Evolutionary conservation across 2,329 filamentous ascomycete genomes (phyloP), one percentile per base, ranked within the genome.

Genomic region (Taxawa tesnikishii): DNA sequence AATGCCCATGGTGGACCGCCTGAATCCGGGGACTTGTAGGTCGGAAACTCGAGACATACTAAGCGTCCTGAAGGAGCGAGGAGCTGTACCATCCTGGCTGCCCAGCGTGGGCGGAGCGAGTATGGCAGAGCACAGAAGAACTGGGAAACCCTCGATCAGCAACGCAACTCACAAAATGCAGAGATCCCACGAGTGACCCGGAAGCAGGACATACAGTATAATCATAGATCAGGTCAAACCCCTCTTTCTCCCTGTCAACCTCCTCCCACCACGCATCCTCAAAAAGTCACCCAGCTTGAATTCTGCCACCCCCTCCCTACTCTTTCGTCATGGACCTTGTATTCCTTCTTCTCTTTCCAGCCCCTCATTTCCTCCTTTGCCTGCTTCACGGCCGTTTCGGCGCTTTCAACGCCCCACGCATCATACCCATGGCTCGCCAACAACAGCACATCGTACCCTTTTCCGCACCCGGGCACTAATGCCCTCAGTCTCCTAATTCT

Each of bases 401-500:
- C 76, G 34, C 70, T 68, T 49, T 92, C 84, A 2, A 93, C 57
- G 0, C 83, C 85, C 46, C 73, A 76, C 2, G 75, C 74, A 55
- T 92, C 79, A 51, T 82, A 90, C 1, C 84, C 84, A 47, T 78
- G 73, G 7, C 73, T 72, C 30, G 75, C 71, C 27, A 93, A 67
- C 23, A 93, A 63, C 7, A 83, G 63, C 2, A 84, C 80, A 57
- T 93, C 85, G 48, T 90, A 79, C 4, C 84, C 85, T 28, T 72
- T 70, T 0, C 84, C 85, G 54, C 84, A 93, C 4, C 83, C 84
- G 0, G 84, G 81, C 0, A 93, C 79, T 6, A 92, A 62, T 1
- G 78, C 83, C 35, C 61, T 63, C 44, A 68, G 70, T 34, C 53
- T 59, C 45, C 37, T 31, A 12, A 34, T 32, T 8, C 21, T 33